Evolutionary conservation across 768 basidiomycete genomes (phyloP), one percentile per base, ranked within the genome.

Genomic region (Cyclocybe aegerita): DNA sequence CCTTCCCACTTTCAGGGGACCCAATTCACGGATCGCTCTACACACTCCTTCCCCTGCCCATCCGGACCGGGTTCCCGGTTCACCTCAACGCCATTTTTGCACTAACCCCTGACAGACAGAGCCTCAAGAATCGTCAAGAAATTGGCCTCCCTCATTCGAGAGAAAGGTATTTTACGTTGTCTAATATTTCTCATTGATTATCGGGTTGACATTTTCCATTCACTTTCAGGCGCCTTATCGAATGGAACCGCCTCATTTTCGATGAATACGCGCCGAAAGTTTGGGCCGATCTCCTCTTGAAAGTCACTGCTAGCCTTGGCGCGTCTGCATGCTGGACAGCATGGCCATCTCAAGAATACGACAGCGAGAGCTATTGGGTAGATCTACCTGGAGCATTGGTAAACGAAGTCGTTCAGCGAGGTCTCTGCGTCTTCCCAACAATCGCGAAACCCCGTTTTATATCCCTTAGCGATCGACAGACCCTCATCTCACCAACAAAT

Each of bases 21-120:
- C 46, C 49, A 1, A 52, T 48, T 1, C 43, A 49, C 17, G 79
- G 79, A 1, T 63, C 71, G 5, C 62, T 80, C 7, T 81, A 77
- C 55, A 78, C 78, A 0, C 71, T 69, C 29, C 69, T 80, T 3
- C 78, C 77, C 0, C 59, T 81, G 0, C 79, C 79, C 0, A 58
- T 79, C 12, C 45, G 55, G 2, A 79, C 77, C 0, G 64, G 66
- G 4, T 78, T 78, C 48, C 72, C 74, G 0, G 60, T 68, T 5
- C 78, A 80, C 53, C 50, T 79, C 11, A 74, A 81, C 52, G 73
- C 65, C 0, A 50, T 75, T 3, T 77, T 81, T 49, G 75, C 79
- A 0, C 56, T 81, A 11, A 75, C 76, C 0, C 65, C 65, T 5
- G 70, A 70, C 2, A 58, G 79, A 7, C 78, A 80, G 48, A 70